A percentile compares a stretch with the other conserved stretches of the same genome.
Evolutionary conservation across 495 filamentous ascomycete species (phyloP).

Genomic region (Podospora fimiseda): DNA sequence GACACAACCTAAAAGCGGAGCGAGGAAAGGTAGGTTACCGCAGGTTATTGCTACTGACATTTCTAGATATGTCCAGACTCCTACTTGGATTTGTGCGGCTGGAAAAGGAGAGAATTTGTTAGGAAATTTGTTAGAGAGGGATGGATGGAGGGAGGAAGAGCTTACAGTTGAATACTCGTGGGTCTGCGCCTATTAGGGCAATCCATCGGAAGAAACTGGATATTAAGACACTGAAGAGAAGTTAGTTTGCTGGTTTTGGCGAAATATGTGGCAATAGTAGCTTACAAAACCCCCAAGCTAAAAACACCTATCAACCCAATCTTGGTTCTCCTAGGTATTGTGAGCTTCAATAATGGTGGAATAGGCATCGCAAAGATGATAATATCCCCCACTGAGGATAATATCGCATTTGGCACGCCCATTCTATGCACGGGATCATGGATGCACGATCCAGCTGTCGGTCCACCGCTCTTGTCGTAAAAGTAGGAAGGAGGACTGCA

Average conservation of each 20-base stretch:
- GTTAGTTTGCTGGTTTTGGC: neutral
- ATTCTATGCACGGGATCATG: slow-evolving; percentile 2
- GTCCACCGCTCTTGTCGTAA: slow-evolving; percentile 1
- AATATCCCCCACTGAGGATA: slow-evolving; percentile 8
- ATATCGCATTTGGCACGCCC: slow-evolving; percentile 5
- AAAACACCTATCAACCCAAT: slow-evolving; percentile 12
- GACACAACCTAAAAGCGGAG: slow-evolving; percentile 8
- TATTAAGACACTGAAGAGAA: slow-evolving; percentile 1
- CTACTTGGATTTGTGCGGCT: slow-evolving; percentile 9
- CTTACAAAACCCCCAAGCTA: slow-evolving; percentile 12
- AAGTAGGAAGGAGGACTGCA: slow-evolving; percentile 11
- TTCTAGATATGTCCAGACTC: slow-evolving; percentile 18
- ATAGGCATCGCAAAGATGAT: slow-evolving; percentile 17
- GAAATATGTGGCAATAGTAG: neutral
- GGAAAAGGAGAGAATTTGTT: neutral
- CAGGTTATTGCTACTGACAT: slow-evolving; percentile 17
- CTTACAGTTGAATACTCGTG: slow-evolving; percentile 7
- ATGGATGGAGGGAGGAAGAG: neutral
- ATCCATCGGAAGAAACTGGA: slow-evolving; percentile 12
- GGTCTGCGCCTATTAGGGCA: slow-evolving; percentile 1
- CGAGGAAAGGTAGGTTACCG: slow-evolving; percentile 17
- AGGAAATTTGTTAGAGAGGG: too few species aligned
- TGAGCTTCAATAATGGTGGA: slow-evolving; percentile 6
- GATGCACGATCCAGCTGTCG: slow-evolving; percentile 2
- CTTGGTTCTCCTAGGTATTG: slow-evolving; percentile 5